Conservation (phyloP, 139 green algal genomes). For the Zygnema cylindricum region DNA sequence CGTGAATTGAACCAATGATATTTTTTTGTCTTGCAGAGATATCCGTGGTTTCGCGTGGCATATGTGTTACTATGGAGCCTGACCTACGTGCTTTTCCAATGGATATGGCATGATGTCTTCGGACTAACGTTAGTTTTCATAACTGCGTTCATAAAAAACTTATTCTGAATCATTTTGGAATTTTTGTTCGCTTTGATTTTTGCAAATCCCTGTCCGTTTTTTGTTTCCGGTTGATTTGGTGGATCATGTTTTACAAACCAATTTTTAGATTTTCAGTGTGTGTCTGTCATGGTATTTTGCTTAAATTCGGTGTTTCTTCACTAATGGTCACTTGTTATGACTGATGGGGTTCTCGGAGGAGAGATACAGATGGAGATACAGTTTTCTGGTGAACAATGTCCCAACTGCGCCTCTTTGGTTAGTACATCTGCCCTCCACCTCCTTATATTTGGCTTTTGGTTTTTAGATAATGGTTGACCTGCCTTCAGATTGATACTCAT, state of each 20-base stretch:
- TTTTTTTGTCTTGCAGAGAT: too few species aligned
- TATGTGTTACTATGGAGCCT: conserved; percentile 28
- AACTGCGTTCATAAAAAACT: background rate
- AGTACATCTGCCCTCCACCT: background rate
- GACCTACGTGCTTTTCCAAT: conserved; percentile 17
- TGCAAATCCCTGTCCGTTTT: too few species aligned
- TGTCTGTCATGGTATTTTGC: background rate
- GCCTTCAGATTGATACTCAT: background rate
- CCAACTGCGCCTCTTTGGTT: background rate
- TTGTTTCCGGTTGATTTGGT: too few species aligned
- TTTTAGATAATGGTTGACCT: background rate
- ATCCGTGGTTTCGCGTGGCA: conserved; percentile 24
- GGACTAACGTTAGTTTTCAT: background rate
- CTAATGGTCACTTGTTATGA: background rate
- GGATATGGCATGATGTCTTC: conserved; percentile 1
- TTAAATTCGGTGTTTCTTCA: background rate
- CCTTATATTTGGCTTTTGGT: background rate
- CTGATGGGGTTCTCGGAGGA: background rate
- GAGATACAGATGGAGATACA: background rate
- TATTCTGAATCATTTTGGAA: background rate
- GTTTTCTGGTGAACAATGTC: background rate
- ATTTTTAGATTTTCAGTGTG: too few species aligned
- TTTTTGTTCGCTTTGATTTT: background rate
- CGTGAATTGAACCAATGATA: too few species aligned
- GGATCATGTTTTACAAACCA: too few species aligned